Evolutionary conservation across 2,329 filamentous ascomycete species (phyloP).

Genomic region (Botrytis porri): DNA sequence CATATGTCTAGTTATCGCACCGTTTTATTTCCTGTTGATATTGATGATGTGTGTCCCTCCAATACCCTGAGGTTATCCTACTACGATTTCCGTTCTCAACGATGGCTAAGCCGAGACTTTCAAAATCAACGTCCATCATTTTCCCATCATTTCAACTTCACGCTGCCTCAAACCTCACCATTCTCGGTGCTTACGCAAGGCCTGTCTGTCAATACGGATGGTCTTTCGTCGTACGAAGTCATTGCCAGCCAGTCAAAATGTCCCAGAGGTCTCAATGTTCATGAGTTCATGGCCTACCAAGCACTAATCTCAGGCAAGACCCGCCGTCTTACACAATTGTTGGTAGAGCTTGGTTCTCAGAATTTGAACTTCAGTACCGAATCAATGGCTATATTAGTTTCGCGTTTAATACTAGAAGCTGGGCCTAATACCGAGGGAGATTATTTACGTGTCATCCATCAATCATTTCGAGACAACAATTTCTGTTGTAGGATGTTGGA

Average conservation of each 20-base stretch:
- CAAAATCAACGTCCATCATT: conserved; percentile 32
- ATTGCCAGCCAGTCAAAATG: conserved; percentile 48
- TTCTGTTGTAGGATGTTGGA: conserved; percentile 51
- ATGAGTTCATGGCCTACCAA: conserved; percentile 50
- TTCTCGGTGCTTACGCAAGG: conserved; percentile 28
- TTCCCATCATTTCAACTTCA: conserved; percentile 38
- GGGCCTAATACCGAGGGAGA: conserved; percentile 46
- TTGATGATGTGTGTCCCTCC: conserved; percentile 33
- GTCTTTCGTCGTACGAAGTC: conserved; percentile 43
- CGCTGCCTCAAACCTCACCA: conserved; percentile 37
- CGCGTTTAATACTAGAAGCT: conserved; percentile 51
- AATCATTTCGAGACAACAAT: conserved; percentile 45
- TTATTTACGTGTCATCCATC: conserved; percentile 47
- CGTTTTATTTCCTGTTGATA: conserved; percentile 25
- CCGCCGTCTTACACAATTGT: conserved; percentile 47
- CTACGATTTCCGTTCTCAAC: conserved; percentile 33
- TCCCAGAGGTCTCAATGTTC: conserved; percentile 44
- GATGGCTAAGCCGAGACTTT: conserved; percentile 33
- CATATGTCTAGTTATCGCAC: conserved; percentile 17
- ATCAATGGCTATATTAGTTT: conserved; percentile 48
- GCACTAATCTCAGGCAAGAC: conserved; percentile 44
- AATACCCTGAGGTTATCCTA: conserved; percentile 36
- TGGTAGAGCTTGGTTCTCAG: conserved; percentile 50
- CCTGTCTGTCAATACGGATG: conserved; percentile 27
- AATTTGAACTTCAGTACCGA: conserved; percentile 60